Percentiles rank a stretch among this genome's conserved stretches.
Conservation (phyloP, 257 asterid species). For the Nicotiana tabacum region DNA sequence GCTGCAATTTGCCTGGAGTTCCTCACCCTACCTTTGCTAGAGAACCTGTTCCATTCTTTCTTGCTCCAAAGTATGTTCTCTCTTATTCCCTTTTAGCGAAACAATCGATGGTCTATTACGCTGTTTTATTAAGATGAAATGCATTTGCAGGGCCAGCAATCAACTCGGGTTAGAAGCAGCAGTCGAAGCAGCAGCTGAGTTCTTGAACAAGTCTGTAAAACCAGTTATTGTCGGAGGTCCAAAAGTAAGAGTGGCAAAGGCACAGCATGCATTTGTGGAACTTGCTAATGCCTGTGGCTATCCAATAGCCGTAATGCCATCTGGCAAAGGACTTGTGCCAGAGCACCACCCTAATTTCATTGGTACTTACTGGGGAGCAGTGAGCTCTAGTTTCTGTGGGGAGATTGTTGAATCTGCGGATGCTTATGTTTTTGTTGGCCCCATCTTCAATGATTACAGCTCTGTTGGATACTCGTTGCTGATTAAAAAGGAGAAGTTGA, state of each 20-base stretch:
- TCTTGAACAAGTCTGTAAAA: slow-evolving; percentile 30
- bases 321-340: slow-evolving; percentile 29
- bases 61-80: slow-evolving; percentile 22
- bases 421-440: slow-evolving; percentile 34
- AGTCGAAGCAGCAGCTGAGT: slow-evolving; percentile 27
- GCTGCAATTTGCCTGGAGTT: slow-evolving; percentile 25
- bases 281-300: slow-evolving; percentile 26
- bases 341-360: slow-evolving; percentile 30
- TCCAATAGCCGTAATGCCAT: slow-evolving; percentile 27
- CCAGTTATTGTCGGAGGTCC: slow-evolving; percentile 32
- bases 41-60: slow-evolving; percentile 30
- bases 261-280: slow-evolving; percentile 27
- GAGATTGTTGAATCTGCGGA: slow-evolving; percentile 34
- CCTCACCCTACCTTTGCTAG: slow-evolving; percentile 31
- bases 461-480: slow-evolving; percentile 32
- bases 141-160: slow-evolving; percentile 26
- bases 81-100: background rate
- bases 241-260: slow-evolving; percentile 25
- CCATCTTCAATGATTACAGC: slow-evolving; percentile 34
- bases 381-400: slow-evolving; percentile 28
- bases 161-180: slow-evolving; percentile 30
- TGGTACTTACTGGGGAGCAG: slow-evolving; percentile 37
- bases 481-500: slow-evolving; percentile 27
- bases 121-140: background rate
- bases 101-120: background rate